Evolutionary conservation across 345 rosid genomes (phyloP).

Genomic region (Dovyalis caffra): DNA sequence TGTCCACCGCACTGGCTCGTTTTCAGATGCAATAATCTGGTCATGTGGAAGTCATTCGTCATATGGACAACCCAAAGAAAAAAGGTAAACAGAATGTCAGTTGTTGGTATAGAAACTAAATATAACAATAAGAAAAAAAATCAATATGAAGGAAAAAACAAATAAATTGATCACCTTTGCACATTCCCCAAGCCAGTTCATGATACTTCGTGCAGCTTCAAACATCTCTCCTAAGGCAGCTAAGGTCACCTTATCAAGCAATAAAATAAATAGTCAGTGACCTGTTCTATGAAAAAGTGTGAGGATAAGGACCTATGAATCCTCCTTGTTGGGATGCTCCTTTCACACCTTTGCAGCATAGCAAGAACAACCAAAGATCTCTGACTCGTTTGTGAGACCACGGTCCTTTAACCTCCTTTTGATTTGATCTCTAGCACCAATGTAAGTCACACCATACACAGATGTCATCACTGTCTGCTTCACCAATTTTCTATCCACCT

Average conservation of each 20-base stretch:
- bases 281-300: not conserved
- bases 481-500: constrained; percentile 98
- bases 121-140: not conserved
- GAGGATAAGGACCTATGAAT: not conserved
- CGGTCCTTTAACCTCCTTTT: constrained; percentile 92
- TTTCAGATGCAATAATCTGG: constrained; percentile 87
- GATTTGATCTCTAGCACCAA: constrained; percentile 97
- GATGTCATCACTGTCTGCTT: constrained; percentile 99
- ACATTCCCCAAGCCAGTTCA: constrained; percentile 96
- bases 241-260: constrained; percentile 64
- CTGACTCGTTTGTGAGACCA: constrained; percentile 53
- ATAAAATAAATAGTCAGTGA: constrained; percentile 12
- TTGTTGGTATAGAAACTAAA: not conserved
- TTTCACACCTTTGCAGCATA: constrained; percentile 91
- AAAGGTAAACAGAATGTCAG: not conserved
- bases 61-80: not conserved
- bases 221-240: constrained; percentile 93
- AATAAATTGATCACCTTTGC: constrained; percentile 60
- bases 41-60: constrained; percentile 12
- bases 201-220: constrained; percentile 90
- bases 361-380: constrained; percentile 68
- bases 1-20: constrained; percentile 89
- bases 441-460: constrained; percentile 93
- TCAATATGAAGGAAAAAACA: not conserved
- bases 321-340: not conserved